Base-by-base conservation (phyloP, 2,329 filamentous ascomycete genomes). In the Triangularia setosa region DNA sequence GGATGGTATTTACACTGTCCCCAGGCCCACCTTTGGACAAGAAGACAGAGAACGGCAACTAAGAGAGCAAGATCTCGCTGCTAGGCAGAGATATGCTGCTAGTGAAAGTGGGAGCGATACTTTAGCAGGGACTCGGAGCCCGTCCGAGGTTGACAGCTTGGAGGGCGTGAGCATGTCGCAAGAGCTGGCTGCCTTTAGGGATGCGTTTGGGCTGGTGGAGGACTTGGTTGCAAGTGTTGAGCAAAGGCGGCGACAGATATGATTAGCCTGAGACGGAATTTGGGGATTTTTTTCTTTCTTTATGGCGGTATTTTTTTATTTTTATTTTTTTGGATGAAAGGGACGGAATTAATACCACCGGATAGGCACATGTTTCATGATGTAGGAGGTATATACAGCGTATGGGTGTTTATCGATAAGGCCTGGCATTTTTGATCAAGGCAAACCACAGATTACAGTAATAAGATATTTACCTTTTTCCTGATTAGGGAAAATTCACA, bases 161-260 rank as follows among this genome's bases (percentile, higher is more conserved):
- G 63, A 62, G 21, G 21, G 9, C 24, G 48, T 63, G 21, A 64
- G 58, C 5, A 57, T 71, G 53, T 58, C 30, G 8, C 57, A 69
- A 4, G 70, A 72, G 60, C 25, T 72, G 16, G 65, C 70, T 5
- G 68, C 67, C 11, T 72, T 71, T 23, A 66, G 66, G 52, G 64
- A 59, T 18, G 69, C 62, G 12, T 60, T 66, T 24, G 64, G 64
- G 12, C 14, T 72, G 53, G 66, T 72, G 1, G 66, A 66, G 23
- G 65, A 63, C 25, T 65, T 72, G 30, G 64, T 72, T 24, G 69
- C 68, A 24, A 67, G 65, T 9, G 62, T 63, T 35, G 67, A 67
- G 55, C 44, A 59, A 53, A 59, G 24, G 27, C 27, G 27, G 28
- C n/a, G 16, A 21, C 57, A 33, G 27, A 18, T 28, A 33, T 58